Evolutionary conservation across 768 basidiomycete species (phyloP), one percentile per base, ranked within the genome.

Genomic region (Lentinula sp.): DNA sequence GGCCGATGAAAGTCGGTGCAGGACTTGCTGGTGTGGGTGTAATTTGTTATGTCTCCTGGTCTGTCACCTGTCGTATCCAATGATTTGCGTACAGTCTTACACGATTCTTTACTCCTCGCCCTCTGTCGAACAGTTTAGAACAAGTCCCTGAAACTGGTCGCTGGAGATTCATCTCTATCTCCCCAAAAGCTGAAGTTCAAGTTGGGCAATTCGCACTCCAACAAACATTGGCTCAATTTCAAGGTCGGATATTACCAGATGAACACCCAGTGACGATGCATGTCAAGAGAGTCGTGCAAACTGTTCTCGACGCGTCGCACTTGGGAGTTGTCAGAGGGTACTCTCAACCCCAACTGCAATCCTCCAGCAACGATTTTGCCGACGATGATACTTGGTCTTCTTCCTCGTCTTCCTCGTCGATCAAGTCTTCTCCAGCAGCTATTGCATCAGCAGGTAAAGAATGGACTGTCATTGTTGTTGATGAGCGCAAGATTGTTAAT

Each of bases 131-230:
- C 63, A 95, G 93, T 67, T 77, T 95, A 32, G 95, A 98, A 70
- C 80, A 83, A 68, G 90, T 93, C 0, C 86, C 90, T 2, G 88
- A 95, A 69, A 95, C 93, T 0, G 93, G 93, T 0, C 76, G 95
- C 60, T 88, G 88, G 83, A 74, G 95, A 20, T 97, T 95, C 70
- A 96, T 98, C 84, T 88, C 91, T 68, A 79, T 87, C 3, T 80
- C 80, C 45, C 79, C 80, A 0, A 76, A 77, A 56, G 73, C 71
- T 32, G 91, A 95, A 73, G 76, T 80, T 7, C 69, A 74, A 67
- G 85, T 87, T 7, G 57, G 57, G 18, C 4, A 59, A 49, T 6
- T 59, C 5, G 41, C 32, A 10, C 70, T 73, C 64, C 64, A 77
- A 41, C 70, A 86, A 58, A 76, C 87, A 0, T 69, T 85, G 0